Conservation (phyloP, 805 yeast genomes). For the Metahyphopichia silvanorum region DNA sequence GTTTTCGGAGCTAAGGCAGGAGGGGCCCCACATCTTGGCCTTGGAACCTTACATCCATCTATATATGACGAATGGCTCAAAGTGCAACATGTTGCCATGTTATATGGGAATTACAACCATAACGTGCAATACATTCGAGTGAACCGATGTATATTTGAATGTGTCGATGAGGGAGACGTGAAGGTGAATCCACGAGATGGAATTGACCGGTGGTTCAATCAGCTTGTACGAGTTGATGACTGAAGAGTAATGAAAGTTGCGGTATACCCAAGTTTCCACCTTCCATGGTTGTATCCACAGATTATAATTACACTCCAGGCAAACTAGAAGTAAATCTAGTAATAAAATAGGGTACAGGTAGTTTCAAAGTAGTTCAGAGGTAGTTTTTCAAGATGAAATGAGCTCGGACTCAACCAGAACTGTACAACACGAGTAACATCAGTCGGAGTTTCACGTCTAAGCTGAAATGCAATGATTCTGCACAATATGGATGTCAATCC, state of each 20-base stretch:
- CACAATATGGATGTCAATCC: too few species aligned
- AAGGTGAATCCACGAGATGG: conserved; percentile 40
- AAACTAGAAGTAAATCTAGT: too few species aligned
- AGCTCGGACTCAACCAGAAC: too few species aligned
- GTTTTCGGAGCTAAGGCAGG: conserved; percentile 50
- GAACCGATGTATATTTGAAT: conserved; percentile 48
- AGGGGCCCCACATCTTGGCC: conserved; percentile 52
- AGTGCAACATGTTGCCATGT: conserved; percentile 51
- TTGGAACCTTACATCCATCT: conserved; percentile 52
- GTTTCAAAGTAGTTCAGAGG: too few species aligned
- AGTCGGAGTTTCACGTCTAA: too few species aligned
- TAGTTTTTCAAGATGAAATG: too few species aligned
- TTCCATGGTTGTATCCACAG: too few species aligned
- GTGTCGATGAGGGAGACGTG: conserved; percentile 13
- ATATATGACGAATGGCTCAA: conserved; percentile 56
- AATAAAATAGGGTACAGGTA: too few species aligned
- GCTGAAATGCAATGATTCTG: too few species aligned
- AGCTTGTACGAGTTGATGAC: conserved; percentile 22
- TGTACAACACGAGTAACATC: too few species aligned
- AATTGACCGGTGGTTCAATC: conserved; percentile 46
- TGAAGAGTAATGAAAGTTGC: neutral
- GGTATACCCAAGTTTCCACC: too few species aligned
- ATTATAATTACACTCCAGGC: too few species aligned
- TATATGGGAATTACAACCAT: conserved; percentile 26
- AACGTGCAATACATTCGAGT: conserved; percentile 43